phyloP scores from a whole-genome alignment of 306 rosid genomes.

The Vigna unguiculata region DNA sequence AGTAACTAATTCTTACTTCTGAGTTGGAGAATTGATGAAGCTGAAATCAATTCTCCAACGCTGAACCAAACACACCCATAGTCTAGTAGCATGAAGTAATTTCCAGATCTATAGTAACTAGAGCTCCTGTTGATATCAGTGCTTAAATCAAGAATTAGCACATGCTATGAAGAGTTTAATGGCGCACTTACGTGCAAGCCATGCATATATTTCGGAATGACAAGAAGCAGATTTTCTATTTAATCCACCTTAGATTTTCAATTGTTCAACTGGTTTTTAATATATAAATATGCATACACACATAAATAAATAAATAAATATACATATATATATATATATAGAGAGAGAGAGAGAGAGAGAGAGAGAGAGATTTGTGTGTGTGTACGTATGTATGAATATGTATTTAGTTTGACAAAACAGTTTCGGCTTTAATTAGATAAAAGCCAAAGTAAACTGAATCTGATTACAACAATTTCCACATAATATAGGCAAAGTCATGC shows the following conservation, averaged over 20 bases:
- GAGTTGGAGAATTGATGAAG: too few species aligned
- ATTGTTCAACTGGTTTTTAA: not conserved
- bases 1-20: too few species aligned
- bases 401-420: not conserved
- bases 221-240: not conserved
- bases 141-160: conserved; percentile 12
- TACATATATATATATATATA: too few species aligned
- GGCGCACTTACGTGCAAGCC: not conserved
- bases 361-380: too few species aligned
- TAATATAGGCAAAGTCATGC: conserved; percentile 24
- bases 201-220: not conserved
- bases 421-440: conserved; percentile 11
- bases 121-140: not conserved
- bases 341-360: too few species aligned
- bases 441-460: conserved; percentile 22
- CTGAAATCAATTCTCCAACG: too few species aligned
- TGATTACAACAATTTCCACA: not conserved
- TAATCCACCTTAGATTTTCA: conserved; percentile 6
- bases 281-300: too few species aligned
- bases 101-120: conserved; percentile 22
- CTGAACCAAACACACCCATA: too few species aligned
- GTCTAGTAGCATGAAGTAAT: conserved; percentile 9
- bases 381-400: too few species aligned
- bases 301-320: too few species aligned
- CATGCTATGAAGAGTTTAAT: not conserved